Conservation (phyloP, 805 yeast species). For the Huiozyma naganishii region DNA sequence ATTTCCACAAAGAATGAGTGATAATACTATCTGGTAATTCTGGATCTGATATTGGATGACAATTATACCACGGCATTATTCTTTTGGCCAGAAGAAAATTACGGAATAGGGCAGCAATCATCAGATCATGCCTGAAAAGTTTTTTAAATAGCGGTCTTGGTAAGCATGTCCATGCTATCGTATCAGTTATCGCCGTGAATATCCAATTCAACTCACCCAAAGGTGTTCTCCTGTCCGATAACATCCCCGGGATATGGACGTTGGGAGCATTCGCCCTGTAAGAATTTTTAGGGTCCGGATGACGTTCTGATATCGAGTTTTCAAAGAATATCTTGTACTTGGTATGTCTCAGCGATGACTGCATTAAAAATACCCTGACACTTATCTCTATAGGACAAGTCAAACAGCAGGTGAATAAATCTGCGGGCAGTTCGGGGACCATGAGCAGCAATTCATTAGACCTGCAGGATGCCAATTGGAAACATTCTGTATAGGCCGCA, state of each 20-base stretch:
- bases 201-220: slow-evolving; percentile 96
- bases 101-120: slow-evolving; percentile 92
- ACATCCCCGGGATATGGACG: slow-evolving; percentile 74
- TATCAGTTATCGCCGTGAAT: slow-evolving; percentile 94
- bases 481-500: slow-evolving; percentile 62
- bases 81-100: slow-evolving; percentile 87
- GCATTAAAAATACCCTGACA: slow-evolving; percentile 82
- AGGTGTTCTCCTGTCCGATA: slow-evolving; percentile 90
- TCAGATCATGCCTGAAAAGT: slow-evolving; percentile 85
- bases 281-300: slow-evolving; percentile 11
- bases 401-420: slow-evolving; percentile 86
- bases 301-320: slow-evolving; percentile 18
- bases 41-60: slow-evolving; percentile 92
- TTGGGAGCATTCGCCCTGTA: slow-evolving; percentile 25
- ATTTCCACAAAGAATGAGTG: slow-evolving; percentile 90
- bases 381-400: slow-evolving; percentile 94
- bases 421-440: slow-evolving; percentile 94
- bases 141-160: slow-evolving; percentile 83
- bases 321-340: slow-evolving; percentile 33
- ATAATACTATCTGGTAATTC: slow-evolving; percentile 74
- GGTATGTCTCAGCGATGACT: slow-evolving; percentile 49
- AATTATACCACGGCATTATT: slow-evolving; percentile 84
- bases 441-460: slow-evolving; percentile 80
- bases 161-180: slow-evolving; percentile 92
- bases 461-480: slow-evolving; percentile 86